Evolutionary conservation across 768 basidiomycete species (phyloP), one percentile per base, ranked within the genome.

Genomic region (Pisolithus orientalis): DNA sequence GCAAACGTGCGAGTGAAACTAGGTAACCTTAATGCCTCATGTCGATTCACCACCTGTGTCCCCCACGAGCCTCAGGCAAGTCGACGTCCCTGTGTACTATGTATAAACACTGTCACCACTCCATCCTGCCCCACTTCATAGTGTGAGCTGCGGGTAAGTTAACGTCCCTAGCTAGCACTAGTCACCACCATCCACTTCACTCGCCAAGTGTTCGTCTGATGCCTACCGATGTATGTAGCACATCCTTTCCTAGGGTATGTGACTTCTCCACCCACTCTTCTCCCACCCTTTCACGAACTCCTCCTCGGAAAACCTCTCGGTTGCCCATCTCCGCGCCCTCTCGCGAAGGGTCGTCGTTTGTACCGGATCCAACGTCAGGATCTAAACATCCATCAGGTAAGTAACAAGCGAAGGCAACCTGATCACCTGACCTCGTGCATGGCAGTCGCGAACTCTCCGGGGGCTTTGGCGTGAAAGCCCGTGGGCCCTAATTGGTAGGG

Each of bases 231-330:
- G 21, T 21, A 21, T 21, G 21, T 13, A 42, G 7, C n/a, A 42
- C 17, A 11, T 4, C 21, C 1, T 42, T n/a, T 17, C 17, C 25
- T 25, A 17, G 9, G 49, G 27, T 38, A 69, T 7, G 42, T 55
- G 76, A 5, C 57, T 59, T 47, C 63, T 65, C 85, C 87, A 87
- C 1, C 80, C 79, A 57, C 82, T 82, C 47, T 68, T 71, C 32
- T 82, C 73, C 87, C 87, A 96, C 0, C 82, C 84, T 52, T 75
- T 76, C 66, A 87, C 82, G 61, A 96, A 96, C 59, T 85, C 82
- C 25, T 79, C 78, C 59, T 82, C 80, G 0, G 85, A 87, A 60
- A 97, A 96, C 58, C 76, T 75, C 57, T 83, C 76, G 29, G 82
- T 75, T 10, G 90, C 92, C 75, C 80, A 84, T 49, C 65, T 72